Conservation (phyloP, 2,329 filamentous ascomycete species). For the Teratosphaeria viscida region DNA sequence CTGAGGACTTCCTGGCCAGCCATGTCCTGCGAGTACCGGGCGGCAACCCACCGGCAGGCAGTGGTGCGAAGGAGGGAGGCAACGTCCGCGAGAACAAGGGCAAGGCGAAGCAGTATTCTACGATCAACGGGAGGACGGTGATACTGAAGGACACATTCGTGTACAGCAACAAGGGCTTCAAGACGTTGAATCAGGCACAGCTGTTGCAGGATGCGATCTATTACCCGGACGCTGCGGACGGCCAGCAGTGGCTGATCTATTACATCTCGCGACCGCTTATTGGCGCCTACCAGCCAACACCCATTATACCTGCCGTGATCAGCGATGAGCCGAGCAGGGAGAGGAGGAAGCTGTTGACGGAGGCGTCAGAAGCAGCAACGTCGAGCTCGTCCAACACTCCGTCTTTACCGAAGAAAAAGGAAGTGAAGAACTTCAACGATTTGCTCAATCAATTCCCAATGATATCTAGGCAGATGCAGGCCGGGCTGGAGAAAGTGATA, state of each 20-base stretch:
- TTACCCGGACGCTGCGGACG: conserved; percentile 80
- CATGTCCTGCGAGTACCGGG: conserved; percentile 82
- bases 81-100: conserved; percentile 71
- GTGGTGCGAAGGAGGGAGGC: conserved; percentile 40
- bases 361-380: conserved; percentile 13
- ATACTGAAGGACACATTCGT: conserved; percentile 88
- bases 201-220: conserved; percentile 74
- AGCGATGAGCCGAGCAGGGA: conserved; percentile 25
- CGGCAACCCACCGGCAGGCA: conserved; percentile 40
- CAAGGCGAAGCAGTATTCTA: conserved; percentile 90
- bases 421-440: conserved; percentile 83
- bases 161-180: conserved; percentile 99
- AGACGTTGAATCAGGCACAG: conserved; percentile 78
- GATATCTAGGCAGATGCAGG: conserved; percentile 93
- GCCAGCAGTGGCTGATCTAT: conserved; percentile 91
- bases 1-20: conserved; percentile 91
- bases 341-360: conserved; percentile 20
- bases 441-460: conserved; percentile 85
- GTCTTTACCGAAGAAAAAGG: conserved; percentile 63
- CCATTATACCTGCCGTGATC: conserved; percentile 54
- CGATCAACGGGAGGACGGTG: conserved; percentile 82
- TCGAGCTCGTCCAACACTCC: conserved; percentile 15
- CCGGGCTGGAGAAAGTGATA: conserved; percentile 79
- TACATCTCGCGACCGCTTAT: conserved; percentile 86
- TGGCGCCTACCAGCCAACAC: conserved; percentile 68